Base-by-base conservation (phyloP, 768 basidiomycete species). In the Macrocybe gigantea region DNA sequence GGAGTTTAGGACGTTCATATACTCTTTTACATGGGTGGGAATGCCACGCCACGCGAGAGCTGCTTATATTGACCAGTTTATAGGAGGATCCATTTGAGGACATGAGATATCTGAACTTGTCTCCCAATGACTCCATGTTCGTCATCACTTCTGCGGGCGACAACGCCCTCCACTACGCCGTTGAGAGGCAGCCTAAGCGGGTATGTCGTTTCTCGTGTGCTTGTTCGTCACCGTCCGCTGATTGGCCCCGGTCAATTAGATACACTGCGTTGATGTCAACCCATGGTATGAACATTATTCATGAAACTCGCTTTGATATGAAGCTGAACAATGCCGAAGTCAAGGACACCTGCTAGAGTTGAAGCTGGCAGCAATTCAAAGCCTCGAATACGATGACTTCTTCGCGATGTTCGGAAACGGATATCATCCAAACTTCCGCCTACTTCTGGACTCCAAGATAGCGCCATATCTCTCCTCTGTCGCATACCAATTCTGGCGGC, bases 271-370 rank as follows among this genome's bases (percentile, higher is more conserved):
- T 47, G 86, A 87, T 62, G 76, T 86, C 76, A 86, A 86, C 60
- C 82, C 83, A 3, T 79, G 71, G 67, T 76, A 56, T 6, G 58
- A 41, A 10, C 11, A 54, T 53, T 50, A 54, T 56, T 44, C 49
- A 11, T 2, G 37, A 5, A 11, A 12, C 33, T 10, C 33, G 11
- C 11, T 5, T 11, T 12, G 31, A 12, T 13, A 5, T 33, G 14
- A 46, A 22, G 50, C 32, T 38, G 32, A 38, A 10, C 22, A 13
- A 39, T 37, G 37, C 52, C 57, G 34, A 14, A 78, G 82, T 56
- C 85, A 88, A 72, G 82, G 83, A 2, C 87, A 89, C 60, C 73
- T 90, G 7, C 69, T 89, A 30, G 88, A 90, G 64, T 73, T 90
- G 33, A 90, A 89, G 64, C 75, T 89, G 2, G 87, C 87, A 2